These are phyloP conservation scores for Cyclocybe cylindracea DNA, from an alignment of 768 basidiomycete genomes.

Conservation along the genomic window DNA sequence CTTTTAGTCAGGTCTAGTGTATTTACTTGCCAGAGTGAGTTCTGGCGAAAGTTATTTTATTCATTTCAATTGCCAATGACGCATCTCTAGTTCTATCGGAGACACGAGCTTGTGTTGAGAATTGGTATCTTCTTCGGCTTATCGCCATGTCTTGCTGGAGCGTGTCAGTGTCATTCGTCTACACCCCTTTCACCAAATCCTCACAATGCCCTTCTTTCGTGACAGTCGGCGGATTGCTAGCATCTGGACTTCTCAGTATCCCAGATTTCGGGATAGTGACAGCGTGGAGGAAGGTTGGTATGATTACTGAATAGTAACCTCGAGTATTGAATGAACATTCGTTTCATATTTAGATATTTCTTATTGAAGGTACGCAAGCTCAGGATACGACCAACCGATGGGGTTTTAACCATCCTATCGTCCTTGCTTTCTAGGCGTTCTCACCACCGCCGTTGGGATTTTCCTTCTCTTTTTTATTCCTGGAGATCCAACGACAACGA, in stretches of 20 bases:
- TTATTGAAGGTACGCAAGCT: constrained; percentile 26
- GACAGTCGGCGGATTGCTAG: constrained; percentile 37
- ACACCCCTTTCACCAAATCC: background rate
- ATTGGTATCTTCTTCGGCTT: constrained; percentile 37
- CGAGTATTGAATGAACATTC: background rate
- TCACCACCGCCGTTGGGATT: constrained; percentile 26
- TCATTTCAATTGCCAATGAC: background rate
- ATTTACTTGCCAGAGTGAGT: constrained; percentile 37
- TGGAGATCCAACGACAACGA: constrained; percentile 23
- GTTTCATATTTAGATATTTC: constrained; percentile 22
- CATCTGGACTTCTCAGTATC: constrained; percentile 36
- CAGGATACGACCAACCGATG: background rate
- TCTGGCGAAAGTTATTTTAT: background rate
- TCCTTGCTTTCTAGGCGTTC: constrained; percentile 11
- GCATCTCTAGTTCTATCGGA: constrained; percentile 32
- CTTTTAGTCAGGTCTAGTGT: constrained; percentile 37
- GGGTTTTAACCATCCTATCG: background rate
- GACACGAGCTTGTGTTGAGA: constrained; percentile 33
- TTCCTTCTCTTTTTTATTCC: constrained; percentile 25
- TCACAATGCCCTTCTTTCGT: background rate
- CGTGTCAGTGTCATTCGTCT: constrained; percentile 23
- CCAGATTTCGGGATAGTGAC: constrained; percentile 31
- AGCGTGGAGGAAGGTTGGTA: constrained; percentile 35
- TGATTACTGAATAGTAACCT: background rate
- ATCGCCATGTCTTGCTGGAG: constrained; percentile 34